phyloP scores from a whole-genome alignment of 2,329 filamentous ascomycete species.

The Verticillium albo-atrum region DNA sequence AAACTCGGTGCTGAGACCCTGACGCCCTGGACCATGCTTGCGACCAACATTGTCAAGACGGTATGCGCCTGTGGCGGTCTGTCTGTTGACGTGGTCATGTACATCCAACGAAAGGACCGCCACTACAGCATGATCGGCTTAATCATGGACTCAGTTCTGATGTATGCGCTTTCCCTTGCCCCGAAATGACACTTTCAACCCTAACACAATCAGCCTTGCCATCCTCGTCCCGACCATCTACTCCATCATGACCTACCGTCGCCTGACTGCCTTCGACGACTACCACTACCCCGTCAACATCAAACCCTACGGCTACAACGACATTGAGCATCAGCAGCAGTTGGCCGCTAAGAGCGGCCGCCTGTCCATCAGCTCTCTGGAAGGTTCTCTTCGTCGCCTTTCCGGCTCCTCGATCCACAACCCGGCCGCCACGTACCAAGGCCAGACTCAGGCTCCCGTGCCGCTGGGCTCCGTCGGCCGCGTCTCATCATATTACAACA shows the following conservation, averaged over 20 bases:
- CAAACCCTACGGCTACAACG: slow-evolving; percentile 41
- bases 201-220: slow-evolving; percentile 25
- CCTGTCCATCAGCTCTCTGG: slow-evolving; percentile 10
- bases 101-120: slow-evolving; percentile 36
- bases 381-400: slow-evolving; percentile 10
- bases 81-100: slow-evolving; percentile 48
- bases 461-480: neutral
- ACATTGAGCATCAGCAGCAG: slow-evolving; percentile 19
- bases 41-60: slow-evolving; percentile 46
- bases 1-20: slow-evolving; percentile 43
- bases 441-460: slow-evolving; percentile 1
- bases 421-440: neutral
- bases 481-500: slow-evolving; percentile 15
- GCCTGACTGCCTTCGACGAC: slow-evolving; percentile 43
- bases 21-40: slow-evolving; percentile 50
- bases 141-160: slow-evolving; percentile 40
- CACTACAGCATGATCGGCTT: slow-evolving; percentile 46
- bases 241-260: slow-evolving; percentile 40
- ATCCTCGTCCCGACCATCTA: slow-evolving; percentile 41
- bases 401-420: slow-evolving; percentile 10
- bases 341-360: slow-evolving; percentile 9
- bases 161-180: slow-evolving; percentile 31
- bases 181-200: neutral
- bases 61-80: slow-evolving; percentile 41
- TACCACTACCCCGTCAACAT: slow-evolving; percentile 45